Conservation (phyloP, 2,329 filamentous ascomycete genomes). For the Arthroderma sp. region DNA sequence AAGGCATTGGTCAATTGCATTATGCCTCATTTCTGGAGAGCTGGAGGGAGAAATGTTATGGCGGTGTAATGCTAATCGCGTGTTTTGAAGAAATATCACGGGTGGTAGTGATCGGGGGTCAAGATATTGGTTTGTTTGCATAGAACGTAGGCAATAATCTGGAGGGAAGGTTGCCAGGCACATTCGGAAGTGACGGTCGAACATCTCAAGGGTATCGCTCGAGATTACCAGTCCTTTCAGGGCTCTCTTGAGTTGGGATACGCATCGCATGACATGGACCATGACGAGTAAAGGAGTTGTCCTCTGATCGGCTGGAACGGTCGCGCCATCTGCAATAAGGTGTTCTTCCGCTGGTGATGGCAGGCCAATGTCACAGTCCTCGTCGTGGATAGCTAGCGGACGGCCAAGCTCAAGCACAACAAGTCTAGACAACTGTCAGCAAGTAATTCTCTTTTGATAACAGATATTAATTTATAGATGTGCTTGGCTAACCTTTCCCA, state of each 20-base stretch:
- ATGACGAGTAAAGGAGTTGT: conserved; percentile 63
- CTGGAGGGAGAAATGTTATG: conserved; percentile 72
- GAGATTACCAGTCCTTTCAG: conserved; percentile 56
- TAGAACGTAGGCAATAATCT: conserved; percentile 44
- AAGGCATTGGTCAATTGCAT: conserved; percentile 66
- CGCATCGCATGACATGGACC: conserved; percentile 68
- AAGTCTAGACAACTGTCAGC: conserved; percentile 36
- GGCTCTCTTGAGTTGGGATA: conserved; percentile 58
- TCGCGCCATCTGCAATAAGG: conserved; percentile 36
- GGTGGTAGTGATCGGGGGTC: conserved; percentile 64
- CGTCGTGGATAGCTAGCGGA: conserved; percentile 71
- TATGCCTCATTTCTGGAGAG: conserved; percentile 49
- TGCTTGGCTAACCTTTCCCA: conserved; percentile 56
- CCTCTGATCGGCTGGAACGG: conserved; percentile 35
- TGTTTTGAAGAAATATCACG: conserved; percentile 65
- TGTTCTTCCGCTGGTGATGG: conserved; percentile 73
- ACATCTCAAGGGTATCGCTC: conserved; percentile 55
- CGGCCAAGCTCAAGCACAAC: conserved; percentile 68
- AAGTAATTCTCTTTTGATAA: conserved; percentile 5
- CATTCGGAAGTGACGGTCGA: conserved; percentile 66
- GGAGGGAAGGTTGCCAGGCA: conserved; percentile 66
- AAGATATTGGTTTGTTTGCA: conserved; percentile 51
- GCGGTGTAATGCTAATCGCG: conserved; percentile 72
- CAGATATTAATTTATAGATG: conserved; percentile 1
- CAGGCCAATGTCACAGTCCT: conserved; percentile 72